Conservation (phyloP, 2,329 filamentous ascomycete species). For the Talaromyces amestolkiae region DNA sequence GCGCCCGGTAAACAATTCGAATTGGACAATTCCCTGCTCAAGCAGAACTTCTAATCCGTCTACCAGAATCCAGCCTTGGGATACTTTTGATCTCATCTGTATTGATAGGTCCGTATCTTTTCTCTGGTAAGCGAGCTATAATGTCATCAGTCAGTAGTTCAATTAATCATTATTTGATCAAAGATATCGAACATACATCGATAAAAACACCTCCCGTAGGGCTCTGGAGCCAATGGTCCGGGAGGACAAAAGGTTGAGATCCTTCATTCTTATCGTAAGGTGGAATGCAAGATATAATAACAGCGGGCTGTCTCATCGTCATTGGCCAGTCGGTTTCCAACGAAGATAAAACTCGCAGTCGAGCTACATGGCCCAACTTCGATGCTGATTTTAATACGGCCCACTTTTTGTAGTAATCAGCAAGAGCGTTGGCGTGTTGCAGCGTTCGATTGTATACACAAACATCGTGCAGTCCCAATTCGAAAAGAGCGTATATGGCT, state of each 20-base stretch:
- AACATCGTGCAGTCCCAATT: slow-evolving; percentile 23
- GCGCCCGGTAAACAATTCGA: slow-evolving; percentile 40
- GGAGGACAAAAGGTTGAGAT: background rate
- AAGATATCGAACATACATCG: background rate
- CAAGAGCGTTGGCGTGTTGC: background rate
- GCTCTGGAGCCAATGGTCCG: slow-evolving; percentile 5
- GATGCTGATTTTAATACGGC: background rate
- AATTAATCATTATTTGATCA: background rate
- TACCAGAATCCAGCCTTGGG: slow-evolving; percentile 37
- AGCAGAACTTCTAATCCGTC: slow-evolving; percentile 40
- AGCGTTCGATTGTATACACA: slow-evolving; percentile 30
- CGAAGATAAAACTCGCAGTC: background rate
- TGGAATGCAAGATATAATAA: slow-evolving; percentile 6
- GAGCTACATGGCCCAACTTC: background rate
- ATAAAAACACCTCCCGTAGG: slow-evolving; percentile 10
- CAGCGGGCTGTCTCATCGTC: background rate
- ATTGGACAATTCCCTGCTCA: slow-evolving; percentile 41
- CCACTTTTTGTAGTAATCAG: slow-evolving; percentile 7
- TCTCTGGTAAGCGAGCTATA: slow-evolving; percentile 9
- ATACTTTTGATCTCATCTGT: slow-evolving; percentile 32
- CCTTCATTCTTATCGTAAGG: background rate
- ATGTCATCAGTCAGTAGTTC: background rate
- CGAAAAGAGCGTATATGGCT: slow-evolving; percentile 26
- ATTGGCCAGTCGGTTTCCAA: background rate
- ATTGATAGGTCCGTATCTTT: background rate